Base-by-base conservation (phyloP, 805 yeast genomes). In the Wickerhamiella allomyrinae region DNA sequence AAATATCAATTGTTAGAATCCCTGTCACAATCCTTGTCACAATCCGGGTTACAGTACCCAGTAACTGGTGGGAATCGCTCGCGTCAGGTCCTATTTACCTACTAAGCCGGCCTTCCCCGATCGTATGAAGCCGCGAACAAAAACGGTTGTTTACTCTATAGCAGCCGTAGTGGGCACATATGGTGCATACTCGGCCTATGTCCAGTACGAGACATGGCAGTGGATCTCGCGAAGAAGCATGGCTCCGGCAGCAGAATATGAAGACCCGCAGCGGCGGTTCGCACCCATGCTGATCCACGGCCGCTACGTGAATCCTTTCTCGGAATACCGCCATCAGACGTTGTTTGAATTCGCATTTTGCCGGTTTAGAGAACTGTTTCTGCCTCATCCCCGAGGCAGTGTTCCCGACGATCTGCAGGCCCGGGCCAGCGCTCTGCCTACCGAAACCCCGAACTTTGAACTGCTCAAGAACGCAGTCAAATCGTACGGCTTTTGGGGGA, bases 301-400 rank as follows among this genome's bases (percentile, higher is more conserved):
- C 8, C 66, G 86, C 51, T 89, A 74, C 61, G 91, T 84, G 45
- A 89, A 89, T 54, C 97, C 97, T 2, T 89, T 89, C 57, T 70
- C 71, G 14, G 95, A 89, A 56, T 89, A 89, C 57, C 68, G 96
- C 40, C 80, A 85, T 6, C 96, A 87, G 60, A 85, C 95, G 0
- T 67, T 84, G 7, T 81, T 81, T 56, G 96, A 89, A 61, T 89
- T 87, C 60, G 64, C 83, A 22, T 66, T 73, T 34, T 79, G 87
- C 50, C 66, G 95, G 17, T 46, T 86, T 3, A 57, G 76, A 43
- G 95, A 86, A 57, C 56, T 84, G 3, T 69, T 80, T 50, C 82
- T 80, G 50, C 58, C 68, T 13, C 65, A 63, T 24, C 68, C 76
- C 10, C 61, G 83, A 45, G 79, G 85, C 34, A 71, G 76, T 1